Base-by-base conservation (phyloP, 495 filamentous ascomycete species). In the Lasiosphaeria miniovina region DNA sequence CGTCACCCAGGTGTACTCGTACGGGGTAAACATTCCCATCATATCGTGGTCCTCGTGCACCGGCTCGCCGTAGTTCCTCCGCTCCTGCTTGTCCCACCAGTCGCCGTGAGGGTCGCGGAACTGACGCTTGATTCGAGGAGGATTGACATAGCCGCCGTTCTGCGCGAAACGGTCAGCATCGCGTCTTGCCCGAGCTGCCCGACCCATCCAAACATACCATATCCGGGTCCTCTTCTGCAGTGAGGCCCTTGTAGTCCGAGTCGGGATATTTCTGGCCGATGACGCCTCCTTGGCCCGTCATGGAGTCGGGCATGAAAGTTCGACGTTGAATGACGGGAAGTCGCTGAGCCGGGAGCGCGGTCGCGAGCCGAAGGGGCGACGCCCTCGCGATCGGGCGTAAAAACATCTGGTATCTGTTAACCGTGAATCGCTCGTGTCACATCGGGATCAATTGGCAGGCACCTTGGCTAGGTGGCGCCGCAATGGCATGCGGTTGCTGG, bases 21-120 rank as follows among this genome's bases (percentile, higher is more conserved):
- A 85, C 2, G 90, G 84, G 53, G 88, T 87, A 77, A 99, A 93
- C 57, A 96, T 86, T 68, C 93, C 93, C 24, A 98, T 81, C 55
- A 96, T 86, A 72, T 99, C 95, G 69, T 98, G 87, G 74, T 99
- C 95, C 75, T 99, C 95, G 73, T 99, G 93, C 34, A 96, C 85
- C 4, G 92, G 89, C 75, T 99, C 95, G 67, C 91, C 91, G 66
- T 87, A 99, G 79, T 98, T 96, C 59, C 93, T 86, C 66, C 93
- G 88, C 72, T 96, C 93, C 71, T 98, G 93, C 79, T 91, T 88
- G 74, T 98, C 93, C 93, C 93, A 98, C 91, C 92, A 98, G 71
- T 91, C 88, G 66, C 75, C 93, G 70, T 98, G 84, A 40, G 95
- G 95, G 71, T 98, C 95, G 71, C 95, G 90, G 76, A 89, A 86